phyloP scores from a whole-genome alignment of 1,284 basidiomycete genomes.

The Sporisorium sorghi region DNA sequence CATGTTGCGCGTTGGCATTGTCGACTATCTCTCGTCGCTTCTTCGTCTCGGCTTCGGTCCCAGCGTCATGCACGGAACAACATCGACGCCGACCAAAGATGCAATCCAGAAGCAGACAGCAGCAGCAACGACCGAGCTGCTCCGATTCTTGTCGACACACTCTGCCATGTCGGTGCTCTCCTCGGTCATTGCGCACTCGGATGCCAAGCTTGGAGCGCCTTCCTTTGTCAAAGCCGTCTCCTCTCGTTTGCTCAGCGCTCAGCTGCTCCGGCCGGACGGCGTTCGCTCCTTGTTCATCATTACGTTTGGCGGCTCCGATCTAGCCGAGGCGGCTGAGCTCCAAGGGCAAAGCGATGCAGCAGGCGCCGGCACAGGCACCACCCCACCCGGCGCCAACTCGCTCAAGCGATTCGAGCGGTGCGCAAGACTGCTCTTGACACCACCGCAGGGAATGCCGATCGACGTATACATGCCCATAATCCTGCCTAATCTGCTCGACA shows the following conservation, averaged over 20 bases:
- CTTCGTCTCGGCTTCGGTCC: slow-evolving; percentile 47
- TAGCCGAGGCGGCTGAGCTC: slow-evolving; percentile 32
- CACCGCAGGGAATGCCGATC: slow-evolving; percentile 49
- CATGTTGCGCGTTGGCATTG: slow-evolving; percentile 42
- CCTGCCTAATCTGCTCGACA: slow-evolving; percentile 45
- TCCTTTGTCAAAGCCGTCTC: slow-evolving; percentile 49
- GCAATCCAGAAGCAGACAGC: slow-evolving; percentile 25
- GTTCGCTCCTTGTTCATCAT: slow-evolving; percentile 59
- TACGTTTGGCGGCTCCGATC: slow-evolving; percentile 49
- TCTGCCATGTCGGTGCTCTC: slow-evolving; percentile 52
- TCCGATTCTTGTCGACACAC: slow-evolving; percentile 36
- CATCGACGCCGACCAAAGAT: slow-evolving; percentile 18
- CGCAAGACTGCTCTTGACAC: slow-evolving; percentile 47
- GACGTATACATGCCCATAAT: slow-evolving; percentile 43
- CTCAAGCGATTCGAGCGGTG: slow-evolving; percentile 44
- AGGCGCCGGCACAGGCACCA: slow-evolving; percentile 28
- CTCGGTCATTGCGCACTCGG: slow-evolving; percentile 32
- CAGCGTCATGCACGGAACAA: not conserved
- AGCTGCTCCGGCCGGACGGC: slow-evolving; percentile 64
- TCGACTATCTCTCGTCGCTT: slow-evolving; percentile 43
- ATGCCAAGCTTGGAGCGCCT: slow-evolving; percentile 33
- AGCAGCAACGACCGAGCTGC: slow-evolving; percentile 32
- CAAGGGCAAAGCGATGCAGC: slow-evolving; percentile 19
- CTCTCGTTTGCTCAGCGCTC: slow-evolving; percentile 55
- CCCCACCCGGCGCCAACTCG: slow-evolving; percentile 35